Percentiles rank a stretch among this genome's conserved stretches.
These are phyloP conservation scores for Dothideomycetidae sp. DNA, from an alignment of 2,329 filamentous ascomycete species.

Conservation along the genomic window DNA sequence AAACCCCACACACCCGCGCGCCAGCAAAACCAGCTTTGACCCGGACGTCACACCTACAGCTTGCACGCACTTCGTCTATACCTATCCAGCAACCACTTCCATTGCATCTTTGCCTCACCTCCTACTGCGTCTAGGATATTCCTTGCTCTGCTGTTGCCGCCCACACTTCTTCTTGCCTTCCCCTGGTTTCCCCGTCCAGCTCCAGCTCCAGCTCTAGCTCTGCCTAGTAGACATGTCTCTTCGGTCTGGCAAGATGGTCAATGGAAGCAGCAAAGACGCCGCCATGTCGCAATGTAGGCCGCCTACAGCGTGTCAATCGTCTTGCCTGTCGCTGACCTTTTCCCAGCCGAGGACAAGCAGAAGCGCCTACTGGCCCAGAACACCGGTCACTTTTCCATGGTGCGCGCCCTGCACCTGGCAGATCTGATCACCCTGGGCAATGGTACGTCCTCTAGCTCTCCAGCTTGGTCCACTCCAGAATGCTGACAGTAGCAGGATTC, in stretches of 20 bases:
- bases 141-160: no score
- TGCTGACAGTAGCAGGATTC: constrained; percentile 40
- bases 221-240: constrained; percentile 4
- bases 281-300: constrained; percentile 1
- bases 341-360: constrained; percentile 56
- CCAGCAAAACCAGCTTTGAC: no score
- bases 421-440: constrained; percentile 76
- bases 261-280: constrained; percentile 5
- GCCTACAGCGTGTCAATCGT: background rate
- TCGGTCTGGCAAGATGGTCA: constrained; percentile 4
- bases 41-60: no score
- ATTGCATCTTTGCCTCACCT: no score
- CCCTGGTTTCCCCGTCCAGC: no score
- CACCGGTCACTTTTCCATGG: constrained; percentile 53
- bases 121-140: no score
- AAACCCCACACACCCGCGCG: no score
- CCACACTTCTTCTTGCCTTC: no score
- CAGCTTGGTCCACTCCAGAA: constrained; percentile 3
- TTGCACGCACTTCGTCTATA: no score
- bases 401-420: constrained; percentile 56
- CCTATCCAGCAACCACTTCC: no score
- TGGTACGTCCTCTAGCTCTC: constrained; percentile 27
- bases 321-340: background rate
- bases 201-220: background rate
- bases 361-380: constrained; percentile 52